phyloP scores from a whole-genome alignment of 306 rosid species.

The Quercus agrifolia region DNA sequence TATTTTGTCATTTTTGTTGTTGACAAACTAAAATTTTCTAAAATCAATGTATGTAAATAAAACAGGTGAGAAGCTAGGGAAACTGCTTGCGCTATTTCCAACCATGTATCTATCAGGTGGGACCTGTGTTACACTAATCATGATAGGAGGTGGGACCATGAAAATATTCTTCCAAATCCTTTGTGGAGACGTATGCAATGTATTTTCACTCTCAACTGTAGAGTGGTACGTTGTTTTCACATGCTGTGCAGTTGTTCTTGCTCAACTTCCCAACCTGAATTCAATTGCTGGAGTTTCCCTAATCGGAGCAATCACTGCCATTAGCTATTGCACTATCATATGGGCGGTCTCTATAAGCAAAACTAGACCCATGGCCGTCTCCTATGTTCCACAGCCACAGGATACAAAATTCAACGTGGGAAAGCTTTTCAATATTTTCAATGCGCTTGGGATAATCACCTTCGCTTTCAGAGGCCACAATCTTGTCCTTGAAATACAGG shows the following conservation, averaged over 20 bases:
- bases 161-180: conserved; percentile 54
- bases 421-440: conserved; percentile 34
- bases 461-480: conserved; percentile 86
- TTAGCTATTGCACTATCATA: conserved; percentile 54
- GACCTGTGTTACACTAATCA: conserved; percentile 71
- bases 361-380: conserved; percentile 27
- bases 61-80: conserved; percentile 71
- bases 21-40: not conserved
- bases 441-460: conserved; percentile 67
- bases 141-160: conserved; percentile 72
- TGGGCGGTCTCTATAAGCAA: conserved; percentile 49
- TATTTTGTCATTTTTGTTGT: not conserved
- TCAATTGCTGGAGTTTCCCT: conserved; percentile 73
- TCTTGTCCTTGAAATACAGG: conserved; percentile 80
- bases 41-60: not conserved
- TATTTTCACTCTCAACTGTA: conserved; percentile 25
- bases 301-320: conserved; percentile 56
- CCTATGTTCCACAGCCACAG: conserved; percentile 30
- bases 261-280: conserved; percentile 78
- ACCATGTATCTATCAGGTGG: conserved; percentile 76
- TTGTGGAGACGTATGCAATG: conserved; percentile 27
- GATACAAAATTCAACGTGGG: conserved; percentile 22
- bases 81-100: conserved; percentile 52
- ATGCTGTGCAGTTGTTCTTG: conserved; percentile 46
- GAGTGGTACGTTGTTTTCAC: conserved; percentile 74